Evolutionary conservation across 2,329 filamentous ascomycete species (phyloP).

Genomic region (Fusarium metavorans): DNA sequence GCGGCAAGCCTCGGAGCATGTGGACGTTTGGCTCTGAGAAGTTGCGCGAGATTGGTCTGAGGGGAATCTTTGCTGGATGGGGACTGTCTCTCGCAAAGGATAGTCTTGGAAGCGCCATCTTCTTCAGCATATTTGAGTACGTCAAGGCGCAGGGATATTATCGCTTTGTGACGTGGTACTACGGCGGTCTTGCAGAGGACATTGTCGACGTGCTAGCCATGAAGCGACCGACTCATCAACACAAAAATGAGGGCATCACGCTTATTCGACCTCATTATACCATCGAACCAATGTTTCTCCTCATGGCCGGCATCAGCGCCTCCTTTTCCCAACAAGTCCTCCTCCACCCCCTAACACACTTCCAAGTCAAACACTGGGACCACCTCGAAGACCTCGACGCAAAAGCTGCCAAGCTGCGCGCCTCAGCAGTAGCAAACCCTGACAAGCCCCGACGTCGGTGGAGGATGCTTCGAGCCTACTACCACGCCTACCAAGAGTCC

Average conservation of each 20-base stretch:
- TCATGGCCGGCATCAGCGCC: constrained; percentile 76
- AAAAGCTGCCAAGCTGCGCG: constrained; percentile 61
- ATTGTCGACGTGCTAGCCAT: constrained; percentile 62
- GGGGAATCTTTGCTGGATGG: constrained; percentile 82
- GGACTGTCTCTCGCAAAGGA: constrained; percentile 77
- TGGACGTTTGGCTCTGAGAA: constrained; percentile 76
- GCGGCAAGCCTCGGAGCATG: constrained; percentile 69
- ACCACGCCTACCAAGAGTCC: constrained; percentile 77
- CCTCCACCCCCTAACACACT: constrained; percentile 76
- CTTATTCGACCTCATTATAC: constrained; percentile 80
- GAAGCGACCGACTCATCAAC: constrained; percentile 54
- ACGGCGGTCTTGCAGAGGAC: constrained; percentile 68
- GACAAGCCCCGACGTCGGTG: constrained; percentile 54
- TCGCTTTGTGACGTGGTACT: constrained; percentile 77
- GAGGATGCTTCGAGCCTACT: constrained; percentile 73
- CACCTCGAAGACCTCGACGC: constrained; percentile 79
- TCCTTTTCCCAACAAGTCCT: constrained; percentile 76
- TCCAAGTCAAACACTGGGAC: constrained; percentile 80
- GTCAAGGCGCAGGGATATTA: constrained; percentile 81
- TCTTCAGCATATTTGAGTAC: constrained; percentile 82
- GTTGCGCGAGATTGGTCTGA: constrained; percentile 76
- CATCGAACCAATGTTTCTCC: constrained; percentile 78
- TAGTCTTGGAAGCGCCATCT: constrained; percentile 75
- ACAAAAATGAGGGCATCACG: constrained; percentile 48
- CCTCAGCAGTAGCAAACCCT: constrained; percentile 46